Base-by-base conservation (phyloP, 2,329 filamentous ascomycete species). In the Pestalotiopsis fici region DNA sequence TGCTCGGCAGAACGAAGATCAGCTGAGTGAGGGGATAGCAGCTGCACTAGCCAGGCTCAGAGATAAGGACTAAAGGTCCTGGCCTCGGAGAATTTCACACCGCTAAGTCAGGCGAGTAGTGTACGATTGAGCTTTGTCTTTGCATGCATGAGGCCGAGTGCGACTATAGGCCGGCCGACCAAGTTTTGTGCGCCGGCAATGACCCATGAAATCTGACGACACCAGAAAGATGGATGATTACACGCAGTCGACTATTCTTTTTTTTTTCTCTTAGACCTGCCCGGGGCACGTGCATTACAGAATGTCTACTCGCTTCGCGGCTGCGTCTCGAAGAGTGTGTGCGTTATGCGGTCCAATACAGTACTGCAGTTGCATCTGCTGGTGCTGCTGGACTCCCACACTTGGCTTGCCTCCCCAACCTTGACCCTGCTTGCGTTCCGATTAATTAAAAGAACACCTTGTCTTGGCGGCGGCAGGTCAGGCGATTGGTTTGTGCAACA, bases 1-100 rank as follows among this genome's bases (percentile, higher is more conserved):
- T 66, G 55, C 68, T 35, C 57, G 28, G 27, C 69, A 64, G 54
- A 78, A 76, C 68, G 78, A 80, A 43, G 82, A 86, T 4, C 78
- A 83, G 37, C 78, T 91, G 4, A 84, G 83, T 68, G 87, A 83
- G 59, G 88, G 89, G 2, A 79, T 91, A 59, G 87, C 88, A 59
- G 87, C 87, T 37, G 89, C 89, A 18, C 74, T 91, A 68, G 88
- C 88, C 7, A 89, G 81, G 70, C 76, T 91, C 27, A 81, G 88
- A 66, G 80, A 89, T 65, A 79, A 80, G 31, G 79, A 80, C 28
- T 77, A 66, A 18, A 66, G n/a, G 39, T 5, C 7, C 27, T 62
- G 59, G 35, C 15, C 43, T 50, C 43, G 43, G 43, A 50, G 43
- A 50, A 50, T 50, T 50, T 50, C 43, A 50, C 43, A 50, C 43